These are phyloP conservation scores for Phytophthora tentaculata DNA, from an alignment of 352 stramenopile species.

Conservation along the genomic window DNA sequence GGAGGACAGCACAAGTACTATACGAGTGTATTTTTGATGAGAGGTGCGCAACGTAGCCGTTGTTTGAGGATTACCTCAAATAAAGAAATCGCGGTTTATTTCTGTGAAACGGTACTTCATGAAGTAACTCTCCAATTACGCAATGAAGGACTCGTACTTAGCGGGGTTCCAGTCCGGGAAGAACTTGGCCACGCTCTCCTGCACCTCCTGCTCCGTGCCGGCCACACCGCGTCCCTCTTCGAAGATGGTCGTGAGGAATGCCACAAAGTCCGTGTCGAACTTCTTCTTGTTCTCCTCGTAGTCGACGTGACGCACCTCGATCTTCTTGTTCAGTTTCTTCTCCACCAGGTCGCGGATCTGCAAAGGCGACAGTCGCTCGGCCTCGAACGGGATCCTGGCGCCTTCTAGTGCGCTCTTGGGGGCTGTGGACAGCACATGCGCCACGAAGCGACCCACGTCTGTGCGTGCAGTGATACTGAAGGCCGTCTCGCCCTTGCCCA, in stretches of 20 bases:
- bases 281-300: constrained; percentile 40
- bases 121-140: too few species aligned
- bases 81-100: too few species aligned
- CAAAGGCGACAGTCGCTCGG: constrained; percentile 26
- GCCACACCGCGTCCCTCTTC: constrained; percentile 26
- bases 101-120: too few species aligned
- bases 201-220: constrained; percentile 24
- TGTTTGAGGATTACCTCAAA: too few species aligned
- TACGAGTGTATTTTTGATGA: too few species aligned
- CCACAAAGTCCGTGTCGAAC: constrained; percentile 23
- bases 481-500: constrained; percentile 26
- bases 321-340: constrained; percentile 42
- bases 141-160: constrained; percentile 32
- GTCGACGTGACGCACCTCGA: constrained; percentile 20
- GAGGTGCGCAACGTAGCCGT: too few species aligned
- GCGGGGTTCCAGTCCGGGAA: constrained; percentile 35
- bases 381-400: constrained; percentile 26
- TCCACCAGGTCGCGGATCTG: constrained; percentile 30
- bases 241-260: constrained; percentile 27
- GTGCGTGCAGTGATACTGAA: constrained; percentile 27
- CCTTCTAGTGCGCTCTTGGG: constrained; percentile 22
- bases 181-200: constrained; percentile 29
- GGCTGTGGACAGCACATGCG: constrained; percentile 25
- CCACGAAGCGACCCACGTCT: constrained; percentile 33
- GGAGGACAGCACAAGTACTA: too few species aligned